Percentiles rank a stretch among this genome's conserved stretches.
Evolutionary conservation across 768 basidiomycete genomes (phyloP).

Genomic region (Neoboletus brunneissimus): DNA sequence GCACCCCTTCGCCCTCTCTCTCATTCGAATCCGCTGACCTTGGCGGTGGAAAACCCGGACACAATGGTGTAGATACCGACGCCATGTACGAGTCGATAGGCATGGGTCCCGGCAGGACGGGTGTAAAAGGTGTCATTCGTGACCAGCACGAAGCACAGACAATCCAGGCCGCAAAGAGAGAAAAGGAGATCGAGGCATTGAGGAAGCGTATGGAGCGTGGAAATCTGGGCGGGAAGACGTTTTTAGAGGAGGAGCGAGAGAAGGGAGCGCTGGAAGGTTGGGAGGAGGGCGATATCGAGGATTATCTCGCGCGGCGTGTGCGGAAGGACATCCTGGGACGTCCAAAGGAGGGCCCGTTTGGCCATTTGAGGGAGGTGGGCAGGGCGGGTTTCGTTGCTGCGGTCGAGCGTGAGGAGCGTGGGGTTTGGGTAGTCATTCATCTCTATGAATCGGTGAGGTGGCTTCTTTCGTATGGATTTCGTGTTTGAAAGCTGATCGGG

Average conservation of each 20-base stretch:
- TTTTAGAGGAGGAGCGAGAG: slow-evolving; percentile 72
- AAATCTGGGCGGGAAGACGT: slow-evolving; percentile 66
- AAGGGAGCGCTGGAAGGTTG: slow-evolving; percentile 46
- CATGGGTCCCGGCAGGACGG: slow-evolving; percentile 83
- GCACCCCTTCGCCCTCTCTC: slow-evolving; percentile 53
- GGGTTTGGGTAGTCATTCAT: slow-evolving; percentile 82
- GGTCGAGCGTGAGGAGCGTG: slow-evolving; percentile 66
- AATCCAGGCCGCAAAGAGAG: slow-evolving; percentile 50
- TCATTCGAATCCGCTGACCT: slow-evolving; percentile 35
- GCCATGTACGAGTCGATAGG: slow-evolving; percentile 59
- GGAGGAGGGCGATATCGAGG: slow-evolving; percentile 32
- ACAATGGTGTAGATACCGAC: slow-evolving; percentile 36
- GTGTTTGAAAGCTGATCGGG: not conserved
- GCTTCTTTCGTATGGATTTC: not conserved
- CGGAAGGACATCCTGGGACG: slow-evolving; percentile 46
- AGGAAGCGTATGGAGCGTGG: slow-evolving; percentile 61
- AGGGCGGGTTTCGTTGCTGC: slow-evolving; percentile 68
- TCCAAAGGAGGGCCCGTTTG: slow-evolving; percentile 57
- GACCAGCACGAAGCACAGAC: slow-evolving; percentile 70
- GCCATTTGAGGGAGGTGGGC: slow-evolving; percentile 80
- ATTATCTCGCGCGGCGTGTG: slow-evolving; percentile 12
- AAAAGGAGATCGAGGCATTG: slow-evolving; percentile 50
- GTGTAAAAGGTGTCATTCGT: slow-evolving; percentile 85
- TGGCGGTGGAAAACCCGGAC: slow-evolving; percentile 34
- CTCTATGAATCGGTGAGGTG: slow-evolving; percentile 73